Percentiles rank a stretch among this genome's conserved stretches.
phyloP scores from a whole-genome alignment of 768 basidiomycete species.

The Boletus vermiculosoides region DNA sequence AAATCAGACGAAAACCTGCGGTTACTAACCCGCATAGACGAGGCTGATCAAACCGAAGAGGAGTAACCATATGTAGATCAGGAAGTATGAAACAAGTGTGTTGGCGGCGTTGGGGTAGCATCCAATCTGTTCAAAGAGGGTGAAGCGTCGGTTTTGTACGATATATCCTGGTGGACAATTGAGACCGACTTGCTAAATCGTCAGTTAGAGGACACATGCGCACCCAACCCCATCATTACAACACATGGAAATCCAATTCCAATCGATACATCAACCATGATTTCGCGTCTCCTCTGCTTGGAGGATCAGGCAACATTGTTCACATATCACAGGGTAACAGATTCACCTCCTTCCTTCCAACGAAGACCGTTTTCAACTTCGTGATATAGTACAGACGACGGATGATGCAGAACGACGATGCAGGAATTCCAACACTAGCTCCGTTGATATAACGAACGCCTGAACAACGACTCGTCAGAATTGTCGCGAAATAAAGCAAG shows the following conservation, averaged over 20 bases:
- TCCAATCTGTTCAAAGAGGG: constrained; percentile 28
- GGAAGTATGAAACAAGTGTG: constrained; percentile 13
- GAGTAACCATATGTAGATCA: constrained; percentile 21
- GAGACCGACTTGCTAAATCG: not conserved
- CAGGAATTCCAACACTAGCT: no score
- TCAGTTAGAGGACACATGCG: not conserved
- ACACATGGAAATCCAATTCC: constrained; percentile 37
- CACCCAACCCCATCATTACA: constrained; percentile 32
- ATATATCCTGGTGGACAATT: constrained; percentile 19
- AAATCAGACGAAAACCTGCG: no score
- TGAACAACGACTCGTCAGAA: no score
- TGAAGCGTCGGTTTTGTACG: constrained; percentile 25
- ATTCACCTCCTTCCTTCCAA: constrained; percentile 29
- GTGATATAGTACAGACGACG: no score
- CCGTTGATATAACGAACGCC: no score
- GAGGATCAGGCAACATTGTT: not conserved
- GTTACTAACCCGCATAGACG: constrained; percentile 26
- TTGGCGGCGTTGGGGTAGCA: constrained; percentile 17
- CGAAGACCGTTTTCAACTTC: not conserved
- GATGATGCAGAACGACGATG: no score
- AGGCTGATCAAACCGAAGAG: constrained; percentile 16
- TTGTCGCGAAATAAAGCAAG: no score
- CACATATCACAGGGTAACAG: not conserved
- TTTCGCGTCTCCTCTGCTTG: no score
- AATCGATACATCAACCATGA: no score